Percentiles rank a stretch among this genome's conserved stretches.
Evolutionary conservation across 129 eudicot species (phyloP).

Genomic region (Flaveria bidentis): DNA sequence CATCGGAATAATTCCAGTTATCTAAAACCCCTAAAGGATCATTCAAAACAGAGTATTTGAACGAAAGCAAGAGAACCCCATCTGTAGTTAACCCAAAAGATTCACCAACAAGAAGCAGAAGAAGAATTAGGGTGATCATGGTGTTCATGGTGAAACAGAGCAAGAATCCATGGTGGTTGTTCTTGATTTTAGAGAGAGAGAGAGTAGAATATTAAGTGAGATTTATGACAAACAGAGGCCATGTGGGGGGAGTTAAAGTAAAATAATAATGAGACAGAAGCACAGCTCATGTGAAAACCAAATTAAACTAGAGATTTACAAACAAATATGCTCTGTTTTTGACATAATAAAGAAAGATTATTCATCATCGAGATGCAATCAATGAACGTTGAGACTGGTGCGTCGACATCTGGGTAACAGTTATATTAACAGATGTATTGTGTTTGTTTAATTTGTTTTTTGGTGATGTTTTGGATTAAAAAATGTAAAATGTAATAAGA

Average conservation of each 20-base stretch:
- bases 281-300: conserved; percentile 40
- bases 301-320: conserved; percentile 26
- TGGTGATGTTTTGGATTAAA: background rate
- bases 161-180: conserved; percentile 37
- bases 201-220: conserved; percentile 47
- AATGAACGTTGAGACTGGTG: conserved; percentile 33
- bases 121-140: conserved; percentile 43
- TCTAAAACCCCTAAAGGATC: conserved; percentile 67
- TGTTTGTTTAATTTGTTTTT: background rate
- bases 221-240: conserved; percentile 62
- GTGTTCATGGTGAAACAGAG: conserved; percentile 15
- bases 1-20: conserved; percentile 54
- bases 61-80: conserved; percentile 68
- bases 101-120: conserved; percentile 23
- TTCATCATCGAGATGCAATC: conserved; percentile 27
- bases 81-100: conserved; percentile 54
- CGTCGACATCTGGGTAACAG: conserved; percentile 30
- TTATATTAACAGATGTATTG: background rate
- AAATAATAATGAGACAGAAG: conserved; percentile 32
- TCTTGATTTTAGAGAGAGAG: conserved; percentile 27
- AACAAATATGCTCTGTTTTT: conserved; percentile 61
- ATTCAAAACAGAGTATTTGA: conserved; percentile 53
- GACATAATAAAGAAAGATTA: conserved; percentile 27
- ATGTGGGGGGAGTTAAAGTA: conserved; percentile 45
- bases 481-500: background rate